phyloP scores from a whole-genome alignment of 192 early-diverging fungal species.

The Backusella mclennaniae region DNA sequence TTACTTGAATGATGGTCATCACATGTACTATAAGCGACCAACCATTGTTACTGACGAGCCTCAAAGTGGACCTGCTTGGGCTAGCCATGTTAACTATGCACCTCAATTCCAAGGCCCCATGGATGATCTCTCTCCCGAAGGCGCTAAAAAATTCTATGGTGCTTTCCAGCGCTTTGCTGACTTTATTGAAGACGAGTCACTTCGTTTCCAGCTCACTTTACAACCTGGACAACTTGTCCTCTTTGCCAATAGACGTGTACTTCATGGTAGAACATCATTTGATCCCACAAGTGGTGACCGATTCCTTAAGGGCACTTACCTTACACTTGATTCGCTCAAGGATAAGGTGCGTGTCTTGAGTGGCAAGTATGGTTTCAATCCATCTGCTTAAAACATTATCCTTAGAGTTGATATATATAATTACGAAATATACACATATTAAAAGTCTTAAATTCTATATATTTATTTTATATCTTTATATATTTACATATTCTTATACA shows the following conservation, averaged over 20 bases:
- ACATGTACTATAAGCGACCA: conserved; percentile 66
- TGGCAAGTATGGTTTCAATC: conserved; percentile 9
- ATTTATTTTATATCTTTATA: neutral
- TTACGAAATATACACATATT: neutral
- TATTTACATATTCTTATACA: neutral
- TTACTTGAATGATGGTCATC: conserved; percentile 76
- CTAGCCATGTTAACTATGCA: conserved; percentile 66
- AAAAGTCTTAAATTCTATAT: neutral
- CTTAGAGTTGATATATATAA: neutral
- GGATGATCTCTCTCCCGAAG: conserved; percentile 38
- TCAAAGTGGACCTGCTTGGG: conserved; percentile 35
- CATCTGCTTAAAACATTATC: neutral
- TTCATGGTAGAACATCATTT: conserved; percentile 77
- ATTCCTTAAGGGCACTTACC: conserved; percentile 71
- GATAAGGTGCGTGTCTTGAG: conserved; percentile 43
- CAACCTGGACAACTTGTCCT: conserved; percentile 67
- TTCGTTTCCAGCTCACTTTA: conserved; percentile 60
- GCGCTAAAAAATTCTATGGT: conserved; percentile 58
- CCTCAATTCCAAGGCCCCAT: conserved; percentile 86
- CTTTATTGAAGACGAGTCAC: conserved; percentile 52
- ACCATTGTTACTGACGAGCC: conserved; percentile 56
- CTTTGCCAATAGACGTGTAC: conserved; percentile 77
- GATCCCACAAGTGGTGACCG: conserved; percentile 68
- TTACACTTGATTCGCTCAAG: conserved; percentile 58
- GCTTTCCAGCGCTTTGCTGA: conserved; percentile 63